phyloP scores from a whole-genome alignment of 2,329 filamentous ascomycete genomes.

The Cordyceps farinosa region DNA sequence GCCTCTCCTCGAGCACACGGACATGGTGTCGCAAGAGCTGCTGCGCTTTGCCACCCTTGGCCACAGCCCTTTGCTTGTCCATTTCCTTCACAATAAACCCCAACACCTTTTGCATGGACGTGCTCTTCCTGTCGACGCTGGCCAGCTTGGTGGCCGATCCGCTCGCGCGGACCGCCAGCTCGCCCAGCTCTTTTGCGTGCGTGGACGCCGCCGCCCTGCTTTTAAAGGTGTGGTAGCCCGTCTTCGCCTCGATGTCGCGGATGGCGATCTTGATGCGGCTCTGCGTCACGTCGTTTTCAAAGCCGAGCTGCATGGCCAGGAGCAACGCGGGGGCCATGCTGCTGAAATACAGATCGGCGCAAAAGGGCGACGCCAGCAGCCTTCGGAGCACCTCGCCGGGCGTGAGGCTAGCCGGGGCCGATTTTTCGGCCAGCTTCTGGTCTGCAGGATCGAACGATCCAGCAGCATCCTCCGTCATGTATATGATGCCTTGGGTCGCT shows the following conservation, averaged over 20 bases:
- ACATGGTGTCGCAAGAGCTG: slow-evolving; percentile 28
- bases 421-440: background rate
- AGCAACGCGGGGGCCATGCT: slow-evolving; percentile 36
- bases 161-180: slow-evolving; percentile 33
- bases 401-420: background rate
- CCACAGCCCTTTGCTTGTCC: background rate
- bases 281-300: slow-evolving; percentile 32
- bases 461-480: slow-evolving; percentile 24
- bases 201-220: slow-evolving; percentile 28
- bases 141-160: slow-evolving; percentile 35
- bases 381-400: slow-evolving; percentile 21
- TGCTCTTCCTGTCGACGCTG: slow-evolving; percentile 36
- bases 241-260: slow-evolving; percentile 33
- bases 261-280: slow-evolving; percentile 31
- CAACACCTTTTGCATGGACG: slow-evolving; percentile 33
- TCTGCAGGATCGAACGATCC: slow-evolving; percentile 24
- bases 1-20: slow-evolving; percentile 29
- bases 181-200: slow-evolving; percentile 27
- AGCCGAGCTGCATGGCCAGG: slow-evolving; percentile 31
- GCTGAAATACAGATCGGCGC: slow-evolving; percentile 25
- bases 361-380: slow-evolving; percentile 29
- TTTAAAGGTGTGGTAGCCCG: slow-evolving; percentile 34
- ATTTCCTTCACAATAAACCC: slow-evolving; percentile 27
- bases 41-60: slow-evolving; percentile 15
- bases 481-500: slow-evolving; percentile 32